These are phyloP conservation scores for Mycothermus thermophilus DNA, from an alignment of 495 filamentous ascomycete genomes.

Conservation along the genomic window DNA sequence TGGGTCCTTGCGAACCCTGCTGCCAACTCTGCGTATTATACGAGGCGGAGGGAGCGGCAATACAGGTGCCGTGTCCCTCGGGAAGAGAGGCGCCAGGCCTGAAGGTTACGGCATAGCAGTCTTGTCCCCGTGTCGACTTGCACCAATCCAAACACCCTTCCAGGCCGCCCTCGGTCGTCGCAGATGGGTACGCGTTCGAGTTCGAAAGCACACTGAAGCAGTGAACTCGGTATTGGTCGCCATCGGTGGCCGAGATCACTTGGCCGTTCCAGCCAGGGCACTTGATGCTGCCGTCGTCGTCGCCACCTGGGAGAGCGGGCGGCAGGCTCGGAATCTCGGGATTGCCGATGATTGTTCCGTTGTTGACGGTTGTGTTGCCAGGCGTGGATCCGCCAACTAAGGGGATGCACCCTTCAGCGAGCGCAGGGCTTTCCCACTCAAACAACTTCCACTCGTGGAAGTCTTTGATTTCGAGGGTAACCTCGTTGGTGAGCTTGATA, in stretches of 20 bases:
- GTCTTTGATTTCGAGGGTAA: constrained; percentile 1
- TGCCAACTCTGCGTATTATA: too few species aligned
- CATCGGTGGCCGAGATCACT: not conserved
- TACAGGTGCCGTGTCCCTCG: too few species aligned
- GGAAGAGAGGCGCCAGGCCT: too few species aligned
- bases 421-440: constrained; percentile 4
- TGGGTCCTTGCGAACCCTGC: not conserved
- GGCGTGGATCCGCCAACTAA: constrained; percentile 1
- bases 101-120: too few species aligned
- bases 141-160: too few species aligned
- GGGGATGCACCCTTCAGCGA: constrained; percentile 4
- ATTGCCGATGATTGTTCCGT: not conserved
- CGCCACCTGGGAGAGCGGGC: too few species aligned
- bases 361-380: not conserved
- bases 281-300: not conserved
- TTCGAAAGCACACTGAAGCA: too few species aligned
- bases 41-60: too few species aligned
- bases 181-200: too few species aligned
- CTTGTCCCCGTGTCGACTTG: too few species aligned
- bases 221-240: constrained; percentile 1
- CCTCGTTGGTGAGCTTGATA: constrained; percentile 5
- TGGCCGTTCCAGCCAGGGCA: not conserved
- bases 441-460: not conserved
- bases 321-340: not conserved
- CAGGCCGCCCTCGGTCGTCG: too few species aligned